A percentile compares a stretch with the other conserved stretches of the same genome.
phyloP scores from a whole-genome alignment of 495 filamentous ascomycete species.

The Aspergillus saccharolyticus region DNA sequence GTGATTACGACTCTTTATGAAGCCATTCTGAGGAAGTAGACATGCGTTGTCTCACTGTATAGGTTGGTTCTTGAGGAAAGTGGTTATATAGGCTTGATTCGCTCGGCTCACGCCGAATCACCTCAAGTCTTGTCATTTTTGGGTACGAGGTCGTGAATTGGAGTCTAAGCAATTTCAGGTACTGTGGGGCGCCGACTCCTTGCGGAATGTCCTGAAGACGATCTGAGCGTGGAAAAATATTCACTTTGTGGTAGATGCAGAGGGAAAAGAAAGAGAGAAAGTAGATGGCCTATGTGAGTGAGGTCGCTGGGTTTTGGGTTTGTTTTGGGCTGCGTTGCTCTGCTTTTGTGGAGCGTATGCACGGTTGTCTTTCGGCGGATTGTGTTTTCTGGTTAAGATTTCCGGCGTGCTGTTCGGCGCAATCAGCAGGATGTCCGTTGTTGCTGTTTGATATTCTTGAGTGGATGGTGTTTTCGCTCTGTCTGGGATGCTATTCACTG shows the following conservation, averaged over 20 bases:
- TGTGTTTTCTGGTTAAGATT: background rate
- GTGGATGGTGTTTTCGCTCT: background rate
- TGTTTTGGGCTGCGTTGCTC: too few species aligned
- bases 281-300: too few species aligned
- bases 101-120: background rate
- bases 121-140: background rate
- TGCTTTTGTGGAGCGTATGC: background rate
- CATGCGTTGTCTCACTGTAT: background rate
- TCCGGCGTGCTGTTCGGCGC: background rate
- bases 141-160: background rate
- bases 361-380: background rate
- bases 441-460: background rate
- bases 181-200: too few species aligned
- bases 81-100: background rate
- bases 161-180: background rate
- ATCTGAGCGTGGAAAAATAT: background rate
- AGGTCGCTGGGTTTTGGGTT: background rate
- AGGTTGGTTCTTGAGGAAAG: too few species aligned
- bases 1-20: slow-evolving; percentile 72
- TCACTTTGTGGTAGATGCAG: background rate
- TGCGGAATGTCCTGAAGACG: too few species aligned
- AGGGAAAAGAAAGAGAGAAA: background rate
- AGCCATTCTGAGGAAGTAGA: slow-evolving; percentile 70
- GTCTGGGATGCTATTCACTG: background rate
- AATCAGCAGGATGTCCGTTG: background rate